Percentiles rank a stretch among this genome's conserved stretches.
These are phyloP conservation scores for Diaporthe caulivora DNA, from an alignment of 2,329 filamentous ascomycete genomes.

Conservation along the genomic window DNA sequence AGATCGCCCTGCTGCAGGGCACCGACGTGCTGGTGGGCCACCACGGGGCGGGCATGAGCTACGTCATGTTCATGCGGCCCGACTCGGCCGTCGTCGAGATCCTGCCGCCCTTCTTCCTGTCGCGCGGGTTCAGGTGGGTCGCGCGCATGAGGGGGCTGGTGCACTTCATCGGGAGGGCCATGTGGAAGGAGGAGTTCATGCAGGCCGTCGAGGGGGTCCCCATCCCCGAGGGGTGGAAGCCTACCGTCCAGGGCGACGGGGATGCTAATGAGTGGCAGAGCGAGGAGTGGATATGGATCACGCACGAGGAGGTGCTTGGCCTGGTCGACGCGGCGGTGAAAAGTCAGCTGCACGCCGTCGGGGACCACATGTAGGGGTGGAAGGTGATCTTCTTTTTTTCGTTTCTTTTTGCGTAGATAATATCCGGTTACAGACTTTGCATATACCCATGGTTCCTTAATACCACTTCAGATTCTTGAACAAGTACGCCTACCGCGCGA, in stretches of 20 bases:
- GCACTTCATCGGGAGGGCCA: constrained; percentile 32
- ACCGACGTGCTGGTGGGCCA: constrained; percentile 44
- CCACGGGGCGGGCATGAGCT: constrained; percentile 44
- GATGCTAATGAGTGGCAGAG: constrained; percentile 40
- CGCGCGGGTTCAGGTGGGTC: constrained; percentile 33
- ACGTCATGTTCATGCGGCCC: constrained; percentile 43
- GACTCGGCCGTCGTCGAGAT: constrained; percentile 42
- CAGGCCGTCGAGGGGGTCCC: constrained; percentile 24
- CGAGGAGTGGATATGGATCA: constrained; percentile 41
- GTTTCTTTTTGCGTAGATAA: background rate
- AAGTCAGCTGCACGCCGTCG: constrained; percentile 17
- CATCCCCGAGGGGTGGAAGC: constrained; percentile 25
- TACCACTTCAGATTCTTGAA: constrained; percentile 10
- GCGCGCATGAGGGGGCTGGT: constrained; percentile 36
- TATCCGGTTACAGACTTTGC: background rate
- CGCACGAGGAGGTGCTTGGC: constrained; percentile 40
- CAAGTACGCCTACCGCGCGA: too few relatives aligned
- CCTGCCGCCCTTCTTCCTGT: constrained; percentile 28
- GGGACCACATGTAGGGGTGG: background rate
- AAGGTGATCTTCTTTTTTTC: background rate
- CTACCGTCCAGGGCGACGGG: constrained; percentile 10
- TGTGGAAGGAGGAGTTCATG: constrained; percentile 37
- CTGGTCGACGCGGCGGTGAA: constrained; percentile 39
- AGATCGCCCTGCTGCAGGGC: constrained; percentile 40
- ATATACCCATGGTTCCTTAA: constrained; percentile 21